A percentile compares a stretch with the other conserved stretches of the same genome.
Evolutionary conservation across 2,329 filamentous ascomycete species (phyloP).

Genomic region (Cladosporium sp.): DNA sequence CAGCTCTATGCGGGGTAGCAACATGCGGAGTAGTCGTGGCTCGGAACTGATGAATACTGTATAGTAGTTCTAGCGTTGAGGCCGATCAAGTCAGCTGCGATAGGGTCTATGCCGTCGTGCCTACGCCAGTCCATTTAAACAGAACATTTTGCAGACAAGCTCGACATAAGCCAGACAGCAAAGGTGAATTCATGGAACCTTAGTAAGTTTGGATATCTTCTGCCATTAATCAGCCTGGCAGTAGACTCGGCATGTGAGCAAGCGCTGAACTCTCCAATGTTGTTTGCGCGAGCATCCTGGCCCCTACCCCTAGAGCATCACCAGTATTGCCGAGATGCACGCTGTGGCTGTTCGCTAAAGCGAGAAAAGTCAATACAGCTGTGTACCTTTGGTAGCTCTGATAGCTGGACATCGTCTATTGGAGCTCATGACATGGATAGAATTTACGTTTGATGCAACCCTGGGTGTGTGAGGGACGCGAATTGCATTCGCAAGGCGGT

Average conservation of each 20-base stretch:
- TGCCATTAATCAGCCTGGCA: background rate
- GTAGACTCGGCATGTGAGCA: background rate
- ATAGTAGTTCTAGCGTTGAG: too few relatives aligned
- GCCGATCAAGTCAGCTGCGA: too few relatives aligned
- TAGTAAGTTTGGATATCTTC: background rate
- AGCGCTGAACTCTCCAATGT: background rate
- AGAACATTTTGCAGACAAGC: too few relatives aligned
- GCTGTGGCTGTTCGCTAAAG: background rate
- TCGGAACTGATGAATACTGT: too few relatives aligned
- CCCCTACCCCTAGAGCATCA: background rate
- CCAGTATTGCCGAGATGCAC: background rate
- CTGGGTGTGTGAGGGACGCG: conserved; percentile 2
- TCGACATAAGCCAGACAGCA: too few relatives aligned
- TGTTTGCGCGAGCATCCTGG: background rate
- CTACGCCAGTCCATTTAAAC: too few relatives aligned
- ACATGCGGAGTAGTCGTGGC: too few relatives aligned
- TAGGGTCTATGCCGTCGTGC: too few relatives aligned
- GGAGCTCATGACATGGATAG: background rate
- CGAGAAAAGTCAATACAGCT: background rate
- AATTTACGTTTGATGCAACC: background rate
- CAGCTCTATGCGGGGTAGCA: too few relatives aligned
- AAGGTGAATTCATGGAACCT: too few relatives aligned
- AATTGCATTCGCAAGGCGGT: background rate
- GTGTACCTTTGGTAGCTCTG: background rate
- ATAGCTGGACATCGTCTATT: background rate